These are phyloP conservation scores for Adiantum capillusveneris DNA, from an alignment of 75 land plant species.

Conservation along the genomic window DNA sequence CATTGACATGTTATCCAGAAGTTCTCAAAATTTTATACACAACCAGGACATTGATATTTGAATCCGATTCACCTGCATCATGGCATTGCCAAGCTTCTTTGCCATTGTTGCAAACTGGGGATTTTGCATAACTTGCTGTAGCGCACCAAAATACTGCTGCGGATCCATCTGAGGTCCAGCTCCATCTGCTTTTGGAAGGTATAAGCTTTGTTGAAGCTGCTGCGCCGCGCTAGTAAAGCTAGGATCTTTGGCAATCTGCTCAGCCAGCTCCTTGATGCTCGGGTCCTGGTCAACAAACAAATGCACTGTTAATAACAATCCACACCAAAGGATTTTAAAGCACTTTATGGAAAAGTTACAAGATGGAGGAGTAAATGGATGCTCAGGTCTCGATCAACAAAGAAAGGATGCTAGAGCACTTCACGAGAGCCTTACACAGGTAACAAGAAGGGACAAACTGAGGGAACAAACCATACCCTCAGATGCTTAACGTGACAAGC, in stretches of 20 bases:
- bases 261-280: conserved; percentile 47
- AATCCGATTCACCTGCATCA: conserved; percentile 36
- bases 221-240: conserved; percentile 37
- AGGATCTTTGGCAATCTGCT: conserved; percentile 49
- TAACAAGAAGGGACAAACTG: too few relatives aligned
- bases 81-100: conserved; percentile 35
- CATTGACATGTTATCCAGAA: too few relatives aligned
- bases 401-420: too few relatives aligned
- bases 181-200: conserved; percentile 17
- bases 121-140: conserved; percentile 51
- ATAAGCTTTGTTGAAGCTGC: conserved; percentile 37
- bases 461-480: too few relatives aligned
- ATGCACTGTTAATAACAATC: too few relatives aligned
- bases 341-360: too few relatives aligned
- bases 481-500: too few relatives aligned
- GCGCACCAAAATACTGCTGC: conserved; percentile 29
- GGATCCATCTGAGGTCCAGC: conserved; percentile 35
- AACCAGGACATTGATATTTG: background rate
- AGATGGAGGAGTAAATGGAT: too few relatives aligned
- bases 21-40: background rate
- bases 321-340: too few relatives aligned
- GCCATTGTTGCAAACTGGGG: conserved; percentile 49
- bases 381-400: too few relatives aligned
- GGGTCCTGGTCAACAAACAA: conserved; percentile 22
- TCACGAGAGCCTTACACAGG: too few relatives aligned